Evolutionary conservation across 2,329 filamentous ascomycete genomes (phyloP), one percentile per base, ranked within the genome.

Genomic region (Fusarium cicatricum): DNA sequence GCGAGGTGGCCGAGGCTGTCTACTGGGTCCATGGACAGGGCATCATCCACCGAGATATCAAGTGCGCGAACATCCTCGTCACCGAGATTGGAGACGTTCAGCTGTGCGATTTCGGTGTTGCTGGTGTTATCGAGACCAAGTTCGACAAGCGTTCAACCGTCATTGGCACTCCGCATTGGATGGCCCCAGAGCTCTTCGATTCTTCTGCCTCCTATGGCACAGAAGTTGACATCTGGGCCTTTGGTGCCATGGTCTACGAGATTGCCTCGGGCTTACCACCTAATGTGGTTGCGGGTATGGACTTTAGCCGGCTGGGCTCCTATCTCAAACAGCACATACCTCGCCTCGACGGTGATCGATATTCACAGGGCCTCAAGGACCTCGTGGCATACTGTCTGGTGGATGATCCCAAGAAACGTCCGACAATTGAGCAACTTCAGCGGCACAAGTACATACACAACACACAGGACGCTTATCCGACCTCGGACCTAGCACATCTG

Each of bases 51-150:
- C 81, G 87, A 64, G 87, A 90, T 70, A 85, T 90, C 74, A 90
- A 90, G 71, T 89, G 87, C 72, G 90, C 90, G 62, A 95, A 95
- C 68, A 88, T 95, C 28, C 81, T 94, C 50, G 85, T 95, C 58
- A 90, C 88, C 6, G 90, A 94, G 73, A 82, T 86, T 31, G 91
- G 91, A 21, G 79, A 85, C 23, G 89, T 95, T 8, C 91, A 95
- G 72, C 82, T 95, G 29, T 92, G 90, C 70, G 91, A 95, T 71
- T 95, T 95, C 72, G 91, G 91, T 61, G 90, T 95, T 41, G 90
- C 91, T 26, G 90, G 89, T 38, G 85, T 91, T 40, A 84, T 93
- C 52, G 90, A 93, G 70, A 88, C 82, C 36, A 88, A 90, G 63
- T 82, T 87, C 49, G 87, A 90, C 66, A 95, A 95, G 75, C 81